Percentiles rank a stretch among this genome's conserved stretches.
Evolutionary conservation across 768 basidiomycete species (phyloP).

Genomic region (Lactifluus pinguis): DNA sequence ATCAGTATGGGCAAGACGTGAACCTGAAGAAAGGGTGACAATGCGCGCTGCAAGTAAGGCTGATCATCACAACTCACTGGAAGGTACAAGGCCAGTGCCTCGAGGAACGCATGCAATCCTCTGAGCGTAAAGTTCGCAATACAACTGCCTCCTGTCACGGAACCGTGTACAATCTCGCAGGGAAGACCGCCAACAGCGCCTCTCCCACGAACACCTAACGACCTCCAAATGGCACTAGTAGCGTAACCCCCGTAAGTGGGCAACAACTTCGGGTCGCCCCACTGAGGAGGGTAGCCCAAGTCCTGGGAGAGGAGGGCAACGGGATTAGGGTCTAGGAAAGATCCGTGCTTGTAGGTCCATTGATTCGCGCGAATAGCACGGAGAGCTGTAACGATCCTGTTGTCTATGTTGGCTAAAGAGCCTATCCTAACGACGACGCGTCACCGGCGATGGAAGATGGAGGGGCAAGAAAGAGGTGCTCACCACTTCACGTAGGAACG

Average conservation of each 20-base stretch:
- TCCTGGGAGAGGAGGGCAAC: slow-evolving; percentile 41
- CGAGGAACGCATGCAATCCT: slow-evolving; percentile 45
- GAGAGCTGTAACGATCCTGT: slow-evolving; percentile 45
- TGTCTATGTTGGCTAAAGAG: slow-evolving; percentile 59
- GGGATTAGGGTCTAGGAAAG: slow-evolving; percentile 32
- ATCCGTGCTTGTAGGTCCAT: slow-evolving; percentile 52
- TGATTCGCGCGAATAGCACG: slow-evolving; percentile 42
- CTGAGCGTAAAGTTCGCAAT: slow-evolving; percentile 48
- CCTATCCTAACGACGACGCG: slow-evolving; percentile 41
- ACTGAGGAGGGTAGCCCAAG: slow-evolving; percentile 48
- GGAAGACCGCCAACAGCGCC: slow-evolving; percentile 59
- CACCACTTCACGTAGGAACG: slow-evolving; percentile 64
- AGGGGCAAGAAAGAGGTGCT: not conserved
- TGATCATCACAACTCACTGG: slow-evolving; percentile 41
- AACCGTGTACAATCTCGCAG: slow-evolving; percentile 64
- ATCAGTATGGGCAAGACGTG: slow-evolving; percentile 62
- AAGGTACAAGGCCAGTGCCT: slow-evolving; percentile 59
- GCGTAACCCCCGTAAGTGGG: slow-evolving; percentile 53
- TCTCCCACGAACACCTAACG: slow-evolving; percentile 44
- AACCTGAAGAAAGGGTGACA: slow-evolving; percentile 35
- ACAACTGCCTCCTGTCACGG: slow-evolving; percentile 49
- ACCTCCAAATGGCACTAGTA: slow-evolving; percentile 48
- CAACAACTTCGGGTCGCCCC: slow-evolving; percentile 52
- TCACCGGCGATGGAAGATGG: not conserved
- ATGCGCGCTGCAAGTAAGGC: not conserved